Evolutionary conservation across 208 protist species (phyloP), one percentile per base, ranked within the genome.

Genomic region (Leishmania mexicana): DNA sequence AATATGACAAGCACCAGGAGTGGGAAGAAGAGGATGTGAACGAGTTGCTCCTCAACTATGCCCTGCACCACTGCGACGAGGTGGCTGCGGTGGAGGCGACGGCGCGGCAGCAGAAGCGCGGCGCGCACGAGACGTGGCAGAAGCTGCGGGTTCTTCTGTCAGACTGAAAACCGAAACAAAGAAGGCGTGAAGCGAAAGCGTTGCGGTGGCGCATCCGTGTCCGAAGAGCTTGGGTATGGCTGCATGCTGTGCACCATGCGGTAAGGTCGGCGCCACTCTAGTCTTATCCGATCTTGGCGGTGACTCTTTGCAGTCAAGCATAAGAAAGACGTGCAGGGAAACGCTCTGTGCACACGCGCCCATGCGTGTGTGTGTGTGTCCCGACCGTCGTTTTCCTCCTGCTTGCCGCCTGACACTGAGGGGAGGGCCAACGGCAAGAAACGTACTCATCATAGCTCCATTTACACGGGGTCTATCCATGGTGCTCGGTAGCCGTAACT

Each of bases 51-150:
- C 58, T 89, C 38, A 80, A 87, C 42, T 95, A 92, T 72, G 85
- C 87, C 3, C 7, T 87, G 62, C 54, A 86, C 19, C 82, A 87
- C 5, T 89, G 90, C 51, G 94, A 97, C 75, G 88, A 94, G 80
- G 88, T 96, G 68, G 92, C 92, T 1, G 88, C 94, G 40, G 89
- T 89, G 62, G 94, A 97, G 84, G 87, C 85, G 8, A 82, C 84
- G 70, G 88, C 88, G 60, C 68, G 81, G 31, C 60, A 75, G 67
- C 83, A 88, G 58, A 38, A 65, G 70, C 83, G 83, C 15, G 79
- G 86, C 28, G 86, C 86, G n/a, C 64, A 89, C 71, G 86, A 89
- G 40, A 89, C 86, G 53, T 89, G 80, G 77, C 45, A 70, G 60
- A 82, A 88, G 79, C 75, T 90, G 71, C 75, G 76, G 3, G 60